Evolutionary conservation across 345 rosid species (phyloP), one percentile per base, ranked within the genome.

Genomic region (Aquilaria sinensis): DNA sequence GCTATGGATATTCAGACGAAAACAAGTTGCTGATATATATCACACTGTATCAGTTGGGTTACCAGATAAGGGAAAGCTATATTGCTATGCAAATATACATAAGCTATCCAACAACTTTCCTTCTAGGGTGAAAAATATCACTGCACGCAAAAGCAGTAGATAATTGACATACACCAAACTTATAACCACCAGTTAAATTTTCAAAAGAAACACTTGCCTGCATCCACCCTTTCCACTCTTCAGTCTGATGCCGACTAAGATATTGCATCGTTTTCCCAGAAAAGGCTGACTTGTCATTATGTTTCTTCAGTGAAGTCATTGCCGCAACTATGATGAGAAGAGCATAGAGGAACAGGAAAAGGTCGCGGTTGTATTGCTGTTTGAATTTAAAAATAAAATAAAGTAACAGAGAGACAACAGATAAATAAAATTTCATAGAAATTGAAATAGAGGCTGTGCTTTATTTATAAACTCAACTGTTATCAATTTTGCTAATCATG

Each of bases 161-260:
- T 2, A 6, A 14, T 52, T 2, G 9, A 14, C 49, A 47, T 47
- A 47, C 49, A 2, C n/a, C 4, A 65, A 15, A 37, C 43, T 37
- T 37, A 29, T 8, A 7, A 33, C 51, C 37, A 56, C 12, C 53
- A 53, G 41, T 41, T 43, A 58, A 29, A 68, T 37, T 47, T 56
- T 55, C n/a, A 62, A 5, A 31, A 61, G 65, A 72, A 67, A 72
- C 11, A 77, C 89, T 82, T 72, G 82, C 99, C 99, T 94, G 97
- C 99, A 94, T 94, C 96, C 97, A 94, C 72, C 97, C 97, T 81
- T 85, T 94, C 99, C 99, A 94, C 73, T 94, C 97, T 70, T 90
- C 97, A n/a, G 98, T 93, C 70, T 93, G 96, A 80, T 90, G 92
- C 59, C 94, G 82, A 70, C 85, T 88, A 68, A 94, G 96, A 81